Base-by-base conservation (phyloP, 23 red algal genomes). In the Agarophyton chilense region DNA sequence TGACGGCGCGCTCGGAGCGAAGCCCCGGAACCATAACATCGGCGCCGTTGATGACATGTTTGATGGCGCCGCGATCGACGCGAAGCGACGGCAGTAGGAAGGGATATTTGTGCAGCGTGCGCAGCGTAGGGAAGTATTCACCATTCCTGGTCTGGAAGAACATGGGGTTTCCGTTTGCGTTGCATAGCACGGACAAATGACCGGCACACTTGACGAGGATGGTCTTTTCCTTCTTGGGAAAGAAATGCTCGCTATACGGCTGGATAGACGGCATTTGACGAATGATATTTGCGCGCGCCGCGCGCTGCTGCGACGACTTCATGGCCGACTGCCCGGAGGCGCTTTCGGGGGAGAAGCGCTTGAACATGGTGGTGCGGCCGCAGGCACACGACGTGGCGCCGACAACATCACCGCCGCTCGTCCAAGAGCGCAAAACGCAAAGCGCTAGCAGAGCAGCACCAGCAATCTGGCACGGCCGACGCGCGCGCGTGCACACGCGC, bases 181-280 rank as follows among this genome's bases (percentile, higher is more conserved):
- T 76, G 36, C 53, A 56, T 28, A 93, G 80, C 25, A 98, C 33
- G 36, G 74, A 90, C 33, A 92, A 19, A 52, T 98, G 89, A 7
- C 58, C 91, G 28, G 82, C 29, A 26, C 88, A 95, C 63, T 95
- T 95, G 79, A 90, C 83, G 0, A 92, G 70, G 4, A 89, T 72
- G 74, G 90, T 84, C 81, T 95, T 94, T 35, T 94, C 96, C 83
- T 98, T 98, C 82, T 95, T 98, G 58, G 96, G 92, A 28, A 98
- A 82, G 52, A 98, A 60, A 35, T 98, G 81, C 0, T 98, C 93
- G 34, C 89, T 34, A 70, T 95, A 98, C 10, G 88, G 89, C 28
- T 83, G 88, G 21, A 95, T 51, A 9, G 39, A 14, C 0, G 93
- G 89, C 84, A 98, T 94, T 63, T 98, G 96, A 29, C 70, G 71